Base-by-base conservation (phyloP, 2,329 filamentous ascomycete genomes). In the Penicillium sp. region DNA sequence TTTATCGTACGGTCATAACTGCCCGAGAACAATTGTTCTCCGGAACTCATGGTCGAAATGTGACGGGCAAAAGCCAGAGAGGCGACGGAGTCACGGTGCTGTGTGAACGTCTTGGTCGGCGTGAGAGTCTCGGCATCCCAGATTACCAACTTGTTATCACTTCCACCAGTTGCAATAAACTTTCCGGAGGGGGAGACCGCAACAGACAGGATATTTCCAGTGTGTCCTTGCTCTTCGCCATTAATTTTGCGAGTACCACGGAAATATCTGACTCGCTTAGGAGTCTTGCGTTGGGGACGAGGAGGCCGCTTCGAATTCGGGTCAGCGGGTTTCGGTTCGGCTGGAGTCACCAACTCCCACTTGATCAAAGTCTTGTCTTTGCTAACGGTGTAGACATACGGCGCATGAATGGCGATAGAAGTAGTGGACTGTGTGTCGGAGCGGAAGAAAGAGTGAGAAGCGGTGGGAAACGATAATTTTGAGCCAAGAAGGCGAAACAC, bases 1-100 rank as follows among this genome's bases (percentile, higher is more conserved):
- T 97, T 97, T 68, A 99, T 87, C 2, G 93, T 96, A 39, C 94
- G 85, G 73, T 99, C 94, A 65, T 87, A 89, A 49, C 90, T 94
- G 52, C 88, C 87, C 3, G 90, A 95, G 76, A 95, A 99, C 18
- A 99, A 77, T 73, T 96, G 92, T 66, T 96, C 95, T 33, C 76
- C 76, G 4, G 82, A 79, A 45, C 73, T 75, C 64, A 77, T 71
- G 12, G 67, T 66, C 16, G 74, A 74, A 15, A 89, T 92, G 45
- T 88, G 89, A 57, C 89, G 82, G 34, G 91, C 86, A 70, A 99
- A 99, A 0, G 87, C 88, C 16, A 99, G 78, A 0, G 87, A 87
- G 6, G 89, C 93, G 46, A 99, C 85, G 15, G 90, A 83, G 66
- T 95, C 94, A 55, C 94, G 85, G 74, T 99, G 94, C 55, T 96